phyloP scores from a whole-genome alignment of 495 filamentous ascomycete genomes.

The Hapsidospora chrysogenum region DNA sequence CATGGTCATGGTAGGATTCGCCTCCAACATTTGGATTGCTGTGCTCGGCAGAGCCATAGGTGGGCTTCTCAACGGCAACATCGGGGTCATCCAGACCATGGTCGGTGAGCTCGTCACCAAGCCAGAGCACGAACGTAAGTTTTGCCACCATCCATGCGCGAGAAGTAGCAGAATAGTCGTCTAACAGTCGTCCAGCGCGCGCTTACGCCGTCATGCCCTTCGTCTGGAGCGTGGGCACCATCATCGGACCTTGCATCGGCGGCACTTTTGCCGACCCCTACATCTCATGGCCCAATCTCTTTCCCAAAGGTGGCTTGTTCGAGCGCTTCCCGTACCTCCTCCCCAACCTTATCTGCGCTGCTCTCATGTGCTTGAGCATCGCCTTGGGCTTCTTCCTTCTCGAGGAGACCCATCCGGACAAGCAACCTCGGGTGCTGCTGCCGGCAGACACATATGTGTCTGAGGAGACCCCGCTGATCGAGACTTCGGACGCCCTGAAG shows the following conservation, averaged over 20 bases:
- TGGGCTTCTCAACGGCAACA: constrained; percentile 72
- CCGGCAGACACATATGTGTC: constrained; percentile 37
- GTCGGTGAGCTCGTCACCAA: constrained; percentile 66
- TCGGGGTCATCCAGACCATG: constrained; percentile 87
- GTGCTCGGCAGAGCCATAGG: constrained; percentile 58
- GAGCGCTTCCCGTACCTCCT: constrained; percentile 67
- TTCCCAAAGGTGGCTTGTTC: constrained; percentile 48
- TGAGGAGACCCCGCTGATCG: constrained; percentile 53
- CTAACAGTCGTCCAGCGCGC: constrained; percentile 36
- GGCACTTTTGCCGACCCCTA: constrained; percentile 62
- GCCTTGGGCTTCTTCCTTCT: constrained; percentile 55
- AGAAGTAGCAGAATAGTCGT: neutral
- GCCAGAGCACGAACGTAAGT: constrained; percentile 70
- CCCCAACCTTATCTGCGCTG: constrained; percentile 63
- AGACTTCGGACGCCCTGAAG: constrained; percentile 50
- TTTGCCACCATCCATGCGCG: neutral
- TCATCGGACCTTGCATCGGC: constrained; percentile 68
- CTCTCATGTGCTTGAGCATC: constrained; percentile 55
- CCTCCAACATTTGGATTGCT: constrained; percentile 64
- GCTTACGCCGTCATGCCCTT: constrained; percentile 78
- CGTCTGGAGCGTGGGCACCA: constrained; percentile 75
- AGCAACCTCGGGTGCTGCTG: constrained; percentile 41
- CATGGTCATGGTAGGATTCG: constrained; percentile 68
- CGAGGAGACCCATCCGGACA: constrained; percentile 67
- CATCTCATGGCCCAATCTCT: constrained; percentile 45